These are phyloP conservation scores for Clarireedia monteithiana DNA, from an alignment of 2,329 filamentous ascomycete genomes.

Conservation along the genomic window DNA sequence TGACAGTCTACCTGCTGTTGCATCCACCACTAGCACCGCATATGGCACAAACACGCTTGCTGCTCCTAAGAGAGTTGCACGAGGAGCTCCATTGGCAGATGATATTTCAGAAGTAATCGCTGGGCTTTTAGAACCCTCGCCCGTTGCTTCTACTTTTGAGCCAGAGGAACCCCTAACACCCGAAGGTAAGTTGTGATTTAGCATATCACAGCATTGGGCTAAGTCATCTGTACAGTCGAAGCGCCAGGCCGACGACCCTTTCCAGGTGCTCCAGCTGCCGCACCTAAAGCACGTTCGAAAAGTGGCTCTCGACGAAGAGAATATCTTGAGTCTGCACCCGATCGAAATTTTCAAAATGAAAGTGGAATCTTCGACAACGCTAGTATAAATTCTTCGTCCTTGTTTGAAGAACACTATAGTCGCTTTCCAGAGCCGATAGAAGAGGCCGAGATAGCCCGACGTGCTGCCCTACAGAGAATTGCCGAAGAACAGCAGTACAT, in stretches of 20 bases:
- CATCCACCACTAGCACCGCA: conserved; percentile 18
- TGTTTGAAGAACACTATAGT: conserved; percentile 8
- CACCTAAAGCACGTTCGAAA: conserved; percentile 1
- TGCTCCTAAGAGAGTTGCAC: conserved; percentile 7
- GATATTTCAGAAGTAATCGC: conserved; percentile 15
- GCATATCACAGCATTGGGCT: neutral
- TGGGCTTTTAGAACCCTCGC: conserved; percentile 15
- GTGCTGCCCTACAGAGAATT: conserved; percentile 3
- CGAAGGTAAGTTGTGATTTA: neutral
- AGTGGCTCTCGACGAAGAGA: neutral
- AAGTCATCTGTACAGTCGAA: conserved; percentile 1
- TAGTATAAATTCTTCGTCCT: conserved; percentile 24
- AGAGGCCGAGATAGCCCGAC: conserved; percentile 8
- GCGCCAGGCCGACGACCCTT: neutral
- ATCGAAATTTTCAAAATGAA: conserved; percentile 31
- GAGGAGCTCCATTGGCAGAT: conserved; percentile 10
- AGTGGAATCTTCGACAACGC: conserved; percentile 31
- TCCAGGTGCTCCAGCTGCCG: neutral
- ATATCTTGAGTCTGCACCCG: neutral
- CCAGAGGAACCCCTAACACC: neutral
- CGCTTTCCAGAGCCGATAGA: neutral
- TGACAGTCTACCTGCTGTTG: conserved; percentile 17
- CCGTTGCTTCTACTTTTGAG: neutral
- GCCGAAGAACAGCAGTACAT: conserved; percentile 11
- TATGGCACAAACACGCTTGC: conserved; percentile 24